These are phyloP conservation scores for Mercurialis annua DNA, from an alignment of 345 rosid species.

Conservation along the genomic window DNA sequence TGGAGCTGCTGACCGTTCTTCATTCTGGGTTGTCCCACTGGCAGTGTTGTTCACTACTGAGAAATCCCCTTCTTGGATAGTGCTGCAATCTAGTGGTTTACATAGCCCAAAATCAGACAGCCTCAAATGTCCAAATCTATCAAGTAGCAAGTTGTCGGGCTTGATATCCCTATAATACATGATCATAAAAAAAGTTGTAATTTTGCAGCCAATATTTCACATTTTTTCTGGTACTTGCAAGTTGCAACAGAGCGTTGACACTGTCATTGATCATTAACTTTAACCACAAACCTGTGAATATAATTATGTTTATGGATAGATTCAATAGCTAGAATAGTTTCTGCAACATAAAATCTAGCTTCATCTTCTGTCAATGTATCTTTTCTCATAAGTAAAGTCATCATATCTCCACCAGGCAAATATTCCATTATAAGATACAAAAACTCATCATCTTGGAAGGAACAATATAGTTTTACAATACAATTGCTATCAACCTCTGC, in stretches of 20 bases:
- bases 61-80: constrained; percentile 71
- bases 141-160: constrained; percentile 92
- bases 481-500: constrained; percentile 97
- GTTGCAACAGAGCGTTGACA: not conserved
- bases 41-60: constrained; percentile 30
- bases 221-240: not conserved
- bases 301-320: constrained; percentile 91
- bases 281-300: constrained; percentile 67
- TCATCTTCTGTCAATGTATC: constrained; percentile 86
- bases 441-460: constrained; percentile 89
- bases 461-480: constrained; percentile 90
- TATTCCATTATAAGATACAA: constrained; percentile 95
- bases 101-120: constrained; percentile 95
- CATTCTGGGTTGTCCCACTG: constrained; percentile 41
- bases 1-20: constrained; percentile 55
- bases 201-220: not conserved
- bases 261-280: not conserved
- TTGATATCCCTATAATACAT: constrained; percentile 69
- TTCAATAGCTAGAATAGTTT: constrained; percentile 81
- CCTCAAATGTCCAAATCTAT: constrained; percentile 77
- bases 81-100: constrained; percentile 87
- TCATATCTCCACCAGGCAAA: constrained; percentile 97
- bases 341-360: constrained; percentile 85
- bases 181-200: not conserved
- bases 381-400: constrained; percentile 95